A percentile compares a stretch with the other conserved stretches of the same genome.
phyloP scores from a whole-genome alignment of 2,329 filamentous ascomycete species.

The Fusarium haematococcum region DNA sequence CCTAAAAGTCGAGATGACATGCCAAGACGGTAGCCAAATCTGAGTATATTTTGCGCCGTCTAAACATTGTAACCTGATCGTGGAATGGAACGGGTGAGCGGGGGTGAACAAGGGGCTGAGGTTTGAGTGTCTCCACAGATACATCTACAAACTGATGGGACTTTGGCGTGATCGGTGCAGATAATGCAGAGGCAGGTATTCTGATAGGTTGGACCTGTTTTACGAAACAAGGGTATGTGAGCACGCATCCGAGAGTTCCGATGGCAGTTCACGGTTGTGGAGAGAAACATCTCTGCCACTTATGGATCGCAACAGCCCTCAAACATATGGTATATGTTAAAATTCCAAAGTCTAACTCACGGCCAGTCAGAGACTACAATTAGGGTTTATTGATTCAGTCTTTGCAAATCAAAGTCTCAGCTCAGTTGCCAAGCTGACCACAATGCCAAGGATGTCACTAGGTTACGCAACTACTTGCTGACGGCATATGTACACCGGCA shows the following conservation, averaged over 20 bases:
- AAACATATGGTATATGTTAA: background rate
- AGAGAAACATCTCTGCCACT: background rate
- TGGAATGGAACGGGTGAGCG: background rate
- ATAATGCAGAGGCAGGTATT: background rate
- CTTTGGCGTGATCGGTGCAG: background rate
- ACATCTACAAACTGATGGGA: background rate
- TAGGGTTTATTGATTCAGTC: background rate
- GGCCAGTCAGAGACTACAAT: background rate
- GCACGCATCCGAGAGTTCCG: background rate
- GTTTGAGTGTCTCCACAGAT: background rate
- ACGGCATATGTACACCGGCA: background rate
- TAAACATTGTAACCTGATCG: background rate
- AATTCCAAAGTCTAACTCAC: background rate
- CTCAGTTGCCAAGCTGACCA: background rate
- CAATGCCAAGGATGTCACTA: background rate
- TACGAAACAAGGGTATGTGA: background rate
- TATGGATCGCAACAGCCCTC: background rate
- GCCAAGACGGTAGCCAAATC: background rate
- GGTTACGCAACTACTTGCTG: background rate
- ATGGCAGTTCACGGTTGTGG: background rate
- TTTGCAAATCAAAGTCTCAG: background rate
- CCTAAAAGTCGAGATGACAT: background rate
- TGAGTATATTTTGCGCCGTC: background rate
- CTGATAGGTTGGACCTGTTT: background rate
- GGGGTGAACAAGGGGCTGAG: background rate